Conservation (phyloP, 1,139 yeast species). For the Meyerozyma sp. region DNA sequence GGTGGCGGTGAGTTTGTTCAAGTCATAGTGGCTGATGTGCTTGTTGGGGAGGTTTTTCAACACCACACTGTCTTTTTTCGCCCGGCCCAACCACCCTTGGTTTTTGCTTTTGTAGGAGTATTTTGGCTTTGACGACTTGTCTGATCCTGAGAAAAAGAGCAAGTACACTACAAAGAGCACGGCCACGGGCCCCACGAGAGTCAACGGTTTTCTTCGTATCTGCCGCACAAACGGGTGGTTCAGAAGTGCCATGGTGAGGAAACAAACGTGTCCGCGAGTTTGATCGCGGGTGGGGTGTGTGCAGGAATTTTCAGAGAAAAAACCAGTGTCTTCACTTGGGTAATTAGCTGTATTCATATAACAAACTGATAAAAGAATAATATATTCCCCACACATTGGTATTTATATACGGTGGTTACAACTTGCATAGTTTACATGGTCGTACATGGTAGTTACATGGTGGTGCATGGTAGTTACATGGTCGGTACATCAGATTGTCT, state of each 20-base stretch:
- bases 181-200: slow-evolving; percentile 41
- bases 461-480: too few species aligned
- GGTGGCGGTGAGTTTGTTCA: slow-evolving; percentile 69
- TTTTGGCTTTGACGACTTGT: slow-evolving; percentile 24
- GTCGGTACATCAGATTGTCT: too few species aligned
- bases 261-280: background rate
- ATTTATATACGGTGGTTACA: too few species aligned
- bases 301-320: background rate
- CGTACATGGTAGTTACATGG: too few species aligned
- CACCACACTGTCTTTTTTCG: slow-evolving; percentile 38
- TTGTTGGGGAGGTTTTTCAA: slow-evolving; percentile 66
- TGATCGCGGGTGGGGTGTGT: background rate
- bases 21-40: slow-evolving; percentile 78
- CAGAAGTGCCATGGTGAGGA: slow-evolving; percentile 4
- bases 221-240: slow-evolving; percentile 39
- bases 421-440: too few species aligned
- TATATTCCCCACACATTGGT: too few species aligned
- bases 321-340: too few species aligned
- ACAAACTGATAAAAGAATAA: too few species aligned
- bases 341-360: too few species aligned
- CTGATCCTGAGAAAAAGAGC: slow-evolving; percentile 26
- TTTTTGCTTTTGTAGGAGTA: slow-evolving; percentile 49
- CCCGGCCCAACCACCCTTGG: slow-evolving; percentile 43
- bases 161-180: slow-evolving; percentile 37
- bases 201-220: slow-evolving; percentile 57